Base-by-base conservation (phyloP, 164 flowering plant genomes). In the Piper longum region DNA sequence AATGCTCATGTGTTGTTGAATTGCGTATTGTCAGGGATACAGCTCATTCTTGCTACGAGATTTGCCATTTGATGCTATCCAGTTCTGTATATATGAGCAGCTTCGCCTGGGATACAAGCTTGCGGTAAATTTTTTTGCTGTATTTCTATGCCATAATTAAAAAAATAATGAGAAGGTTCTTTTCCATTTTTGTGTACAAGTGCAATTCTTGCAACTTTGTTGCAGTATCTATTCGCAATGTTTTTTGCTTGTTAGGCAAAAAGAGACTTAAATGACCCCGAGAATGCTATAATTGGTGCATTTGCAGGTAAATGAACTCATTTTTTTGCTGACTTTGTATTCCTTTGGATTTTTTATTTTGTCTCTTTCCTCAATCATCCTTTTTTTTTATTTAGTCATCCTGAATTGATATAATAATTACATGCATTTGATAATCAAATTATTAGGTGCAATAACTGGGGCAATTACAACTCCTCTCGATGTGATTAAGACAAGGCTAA, bases 1-100 rank as follows among this genome's bases (percentile, higher is more conserved):
- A 26, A 26, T 26, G 36, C 36, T 26, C 36, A 26, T 26, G 36
- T 26, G 36, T 2, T 26, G 36, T 26, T 26, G 36, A 26, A 26
- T 26, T 26, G 36, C 2, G 36, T 26, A 26, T 26, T 26, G 36
- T 26, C 45, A 93, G 97, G 99, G 99, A 64, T 95, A 87, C 75
- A 79, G 96, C 54, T 95, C 99, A 5, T 91, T 95, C 68, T 71
- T 95, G 65, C 66, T 95, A 67, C 80, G 99, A 70, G 99, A 95
- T 79, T 79, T 95, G 77, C 99, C 99, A 19, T 95, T 95, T 74
- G 97, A 95, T 70, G 99, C 99, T 18, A 76, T 91, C 69, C 99
- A 95, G 70, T 95, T 95, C 73, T 95, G 99, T 74, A 70, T 95
- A 56, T 95, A 95, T 73, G 99, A 95, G 85, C 99, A 95, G 76